Percentiles rank a stretch among this genome's conserved stretches.
These are phyloP conservation scores for Alternaria novae-zelandiae DNA, from an alignment of 2,329 filamentous ascomycete species.

Conservation along the genomic window DNA sequence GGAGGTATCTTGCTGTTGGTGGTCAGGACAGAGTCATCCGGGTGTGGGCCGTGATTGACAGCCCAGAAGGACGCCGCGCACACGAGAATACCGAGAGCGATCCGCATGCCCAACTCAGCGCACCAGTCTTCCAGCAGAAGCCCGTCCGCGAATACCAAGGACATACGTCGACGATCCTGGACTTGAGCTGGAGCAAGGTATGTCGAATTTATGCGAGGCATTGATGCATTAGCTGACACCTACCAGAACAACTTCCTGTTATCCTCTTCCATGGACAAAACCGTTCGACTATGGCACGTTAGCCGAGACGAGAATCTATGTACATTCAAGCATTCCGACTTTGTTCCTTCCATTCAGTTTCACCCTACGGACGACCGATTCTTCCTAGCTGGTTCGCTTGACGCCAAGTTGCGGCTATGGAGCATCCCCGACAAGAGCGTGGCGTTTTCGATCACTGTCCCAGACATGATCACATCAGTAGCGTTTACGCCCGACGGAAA, in stretches of 20 bases:
- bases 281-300: conserved; percentile 91
- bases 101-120: conserved; percentile 70
- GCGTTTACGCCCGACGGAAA: conserved; percentile 93
- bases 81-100: conserved; percentile 74
- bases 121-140: conserved; percentile 85
- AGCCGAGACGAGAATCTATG: conserved; percentile 85
- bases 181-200: conserved; percentile 94
- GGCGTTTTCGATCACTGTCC: conserved; percentile 76
- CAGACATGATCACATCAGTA: conserved; percentile 92
- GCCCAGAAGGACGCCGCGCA: conserved; percentile 74
- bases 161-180: conserved; percentile 84
- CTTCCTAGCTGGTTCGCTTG: conserved; percentile 91
- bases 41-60: conserved; percentile 88
- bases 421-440: conserved; percentile 97
- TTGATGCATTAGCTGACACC: background rate
- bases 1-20: conserved; percentile 87
- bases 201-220: background rate
- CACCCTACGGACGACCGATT: conserved; percentile 95
- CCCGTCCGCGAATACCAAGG: conserved; percentile 81
- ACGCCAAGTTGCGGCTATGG: conserved; percentile 88
- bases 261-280: conserved; percentile 98
- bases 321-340: conserved; percentile 92
- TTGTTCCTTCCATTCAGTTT: conserved; percentile 93
- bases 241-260: conserved; percentile 86
- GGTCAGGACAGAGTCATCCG: conserved; percentile 86